Conservation (phyloP, 805 yeast species). For the Sugiyamaella lignohabitans region DNA sequence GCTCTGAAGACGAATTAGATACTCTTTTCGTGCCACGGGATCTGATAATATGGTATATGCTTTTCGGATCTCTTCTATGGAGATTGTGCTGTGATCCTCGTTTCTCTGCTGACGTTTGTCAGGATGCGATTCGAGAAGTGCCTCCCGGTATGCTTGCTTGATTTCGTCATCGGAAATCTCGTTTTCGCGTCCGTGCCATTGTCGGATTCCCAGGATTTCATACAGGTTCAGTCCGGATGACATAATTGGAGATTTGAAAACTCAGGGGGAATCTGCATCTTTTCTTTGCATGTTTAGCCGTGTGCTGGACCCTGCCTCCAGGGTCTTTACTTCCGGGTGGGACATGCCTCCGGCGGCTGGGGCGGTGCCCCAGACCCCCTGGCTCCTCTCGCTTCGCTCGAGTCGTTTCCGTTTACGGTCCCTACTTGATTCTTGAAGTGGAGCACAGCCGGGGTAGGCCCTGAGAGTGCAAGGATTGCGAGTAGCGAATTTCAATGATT, state of each 20-base stretch:
- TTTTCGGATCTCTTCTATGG: slow-evolving; percentile 44
- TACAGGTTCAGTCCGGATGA: slow-evolving; percentile 22
- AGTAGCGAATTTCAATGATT: too few species aligned
- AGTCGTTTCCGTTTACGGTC: too few species aligned
- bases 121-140: slow-evolving; percentile 66
- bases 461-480: too few species aligned
- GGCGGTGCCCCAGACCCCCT: too few species aligned
- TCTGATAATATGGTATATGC: slow-evolving; percentile 60
- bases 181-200: slow-evolving; percentile 32
- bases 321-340: too few species aligned
- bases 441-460: too few species aligned
- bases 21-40: slow-evolving; percentile 36
- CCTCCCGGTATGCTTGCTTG: slow-evolving; percentile 55
- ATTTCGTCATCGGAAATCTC: slow-evolving; percentile 33
- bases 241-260: not conserved
- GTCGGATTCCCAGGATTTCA: slow-evolving; percentile 44
- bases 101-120: slow-evolving; percentile 47
- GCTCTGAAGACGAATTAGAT: slow-evolving; percentile 46
- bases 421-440: too few species aligned
- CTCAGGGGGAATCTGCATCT: too few species aligned
- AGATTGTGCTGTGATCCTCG: not conserved
- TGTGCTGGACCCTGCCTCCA: too few species aligned
- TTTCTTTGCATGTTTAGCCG: too few species aligned
- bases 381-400: too few species aligned
- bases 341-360: too few species aligned